These are phyloP conservation scores for Perilla frutescens DNA, from an alignment of 257 asterid species.

Conservation along the genomic window DNA sequence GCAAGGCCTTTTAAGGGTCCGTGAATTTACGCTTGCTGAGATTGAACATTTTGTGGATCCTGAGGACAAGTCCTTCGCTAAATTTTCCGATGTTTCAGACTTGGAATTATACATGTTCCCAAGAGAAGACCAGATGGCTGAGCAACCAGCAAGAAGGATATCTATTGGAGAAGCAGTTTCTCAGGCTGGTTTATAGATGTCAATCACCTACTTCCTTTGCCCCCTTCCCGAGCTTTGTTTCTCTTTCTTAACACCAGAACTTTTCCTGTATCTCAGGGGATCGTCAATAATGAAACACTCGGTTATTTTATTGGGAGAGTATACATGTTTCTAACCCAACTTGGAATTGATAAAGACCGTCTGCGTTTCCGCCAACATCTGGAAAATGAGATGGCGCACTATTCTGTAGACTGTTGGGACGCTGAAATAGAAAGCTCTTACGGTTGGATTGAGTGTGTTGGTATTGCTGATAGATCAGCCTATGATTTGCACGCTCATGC, in stretches of 20 bases:
- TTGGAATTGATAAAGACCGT: conserved; percentile 67
- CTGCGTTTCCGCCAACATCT: conserved; percentile 70
- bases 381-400: conserved; percentile 78
- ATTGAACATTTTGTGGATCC: conserved; percentile 83
- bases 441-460: conserved; percentile 81
- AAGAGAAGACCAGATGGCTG: conserved; percentile 64
- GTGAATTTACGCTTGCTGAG: conserved; percentile 74
- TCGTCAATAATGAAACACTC: conserved; percentile 64
- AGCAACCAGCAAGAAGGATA: conserved; percentile 50
- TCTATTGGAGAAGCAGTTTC: conserved; percentile 64
- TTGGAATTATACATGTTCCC: conserved; percentile 64
- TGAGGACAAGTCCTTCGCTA: conserved; percentile 58
- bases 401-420: conserved; percentile 80
- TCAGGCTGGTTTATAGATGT: conserved; percentile 43
- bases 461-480: conserved; percentile 77
- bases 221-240: not conserved
- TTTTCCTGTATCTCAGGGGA: conserved; percentile 45
- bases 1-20: conserved; percentile 77
- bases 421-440: conserved; percentile 73
- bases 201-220: conserved; percentile 13
- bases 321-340: conserved; percentile 59
- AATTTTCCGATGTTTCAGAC: conserved; percentile 57
- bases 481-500: conserved; percentile 70
- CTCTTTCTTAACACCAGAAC: conserved; percentile 5
- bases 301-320: conserved; percentile 71